These are phyloP conservation scores for Vicia faba DNA, from an alignment of 306 rosid genomes.

Conservation along the genomic window DNA sequence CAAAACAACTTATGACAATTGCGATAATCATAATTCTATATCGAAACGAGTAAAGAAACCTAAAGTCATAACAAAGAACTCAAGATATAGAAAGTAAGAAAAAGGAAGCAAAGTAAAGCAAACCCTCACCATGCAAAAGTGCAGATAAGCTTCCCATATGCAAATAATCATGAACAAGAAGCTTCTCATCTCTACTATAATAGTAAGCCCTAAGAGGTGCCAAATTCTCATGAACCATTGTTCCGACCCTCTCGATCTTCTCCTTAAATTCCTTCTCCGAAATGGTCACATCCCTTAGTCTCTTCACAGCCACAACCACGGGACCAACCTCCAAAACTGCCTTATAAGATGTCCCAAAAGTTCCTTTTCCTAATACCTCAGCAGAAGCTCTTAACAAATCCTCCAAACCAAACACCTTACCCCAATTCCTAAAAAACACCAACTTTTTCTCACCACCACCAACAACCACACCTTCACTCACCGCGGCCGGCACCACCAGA, in stretches of 20 bases:
- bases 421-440: constrained; percentile 53
- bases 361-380: constrained; percentile 75
- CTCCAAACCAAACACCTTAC: constrained; percentile 61
- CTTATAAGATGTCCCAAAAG: constrained; percentile 67
- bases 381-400: constrained; percentile 80
- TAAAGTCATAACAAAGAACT: constrained; percentile 6
- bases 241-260: constrained; percentile 61
- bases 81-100: background rate
- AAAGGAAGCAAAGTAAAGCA: background rate
- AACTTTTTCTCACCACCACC: constrained; percentile 48
- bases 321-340: constrained; percentile 65
- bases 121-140: constrained; percentile 60
- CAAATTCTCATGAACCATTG: constrained; percentile 65
- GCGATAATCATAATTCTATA: constrained; percentile 7
- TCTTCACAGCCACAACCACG: constrained; percentile 65
- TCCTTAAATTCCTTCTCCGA: constrained; percentile 64
- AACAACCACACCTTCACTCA: constrained; percentile 11
- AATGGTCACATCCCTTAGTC: constrained; percentile 61
- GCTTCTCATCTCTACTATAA: constrained; percentile 68
- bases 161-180: constrained; percentile 74
- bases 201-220: constrained; percentile 74
- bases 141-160: constrained; percentile 75
- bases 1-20: background rate
- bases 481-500: constrained; percentile 30
- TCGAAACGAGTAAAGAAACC: constrained; percentile 23